These are phyloP conservation scores for Abrus precatorius DNA, from an alignment of 306 rosid genomes.

Conservation along the genomic window DNA sequence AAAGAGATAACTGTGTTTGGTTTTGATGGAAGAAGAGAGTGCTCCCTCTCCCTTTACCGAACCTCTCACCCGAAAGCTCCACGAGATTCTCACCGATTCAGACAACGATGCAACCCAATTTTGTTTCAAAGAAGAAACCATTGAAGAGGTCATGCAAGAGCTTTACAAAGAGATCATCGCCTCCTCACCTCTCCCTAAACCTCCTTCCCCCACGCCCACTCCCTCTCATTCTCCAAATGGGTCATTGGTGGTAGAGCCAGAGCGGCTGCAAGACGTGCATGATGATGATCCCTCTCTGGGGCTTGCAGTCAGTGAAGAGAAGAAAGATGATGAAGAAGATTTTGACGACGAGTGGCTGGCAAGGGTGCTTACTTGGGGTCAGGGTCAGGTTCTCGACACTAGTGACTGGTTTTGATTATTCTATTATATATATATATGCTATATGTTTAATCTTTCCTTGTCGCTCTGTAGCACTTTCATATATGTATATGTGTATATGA, in stretches of 20 bases:
- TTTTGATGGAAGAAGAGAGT: conserved; percentile 22
- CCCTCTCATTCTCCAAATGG: neutral
- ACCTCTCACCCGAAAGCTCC: conserved; percentile 25
- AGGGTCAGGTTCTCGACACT: conserved; percentile 25
- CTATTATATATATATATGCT: no score
- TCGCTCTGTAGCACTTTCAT: neutral
- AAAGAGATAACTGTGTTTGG: neutral
- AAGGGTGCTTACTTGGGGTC: conserved; percentile 41
- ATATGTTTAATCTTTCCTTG: neutral
- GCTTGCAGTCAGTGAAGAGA: neutral
- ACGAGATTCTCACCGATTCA: conserved; percentile 46
- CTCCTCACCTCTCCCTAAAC: neutral
- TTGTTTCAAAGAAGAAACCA: conserved; percentile 45
- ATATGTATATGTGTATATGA: neutral
- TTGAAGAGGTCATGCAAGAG: conserved; percentile 54
- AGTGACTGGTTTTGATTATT: conserved; percentile 37
- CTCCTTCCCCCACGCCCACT: neutral
- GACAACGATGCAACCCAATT: conserved; percentile 18
- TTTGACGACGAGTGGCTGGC: conserved; percentile 51
- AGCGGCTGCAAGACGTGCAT: no score
- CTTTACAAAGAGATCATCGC: conserved; percentile 50
- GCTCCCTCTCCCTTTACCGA: conserved; percentile 13
- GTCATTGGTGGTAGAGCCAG: neutral
- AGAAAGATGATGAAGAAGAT: neutral
- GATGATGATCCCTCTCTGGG: neutral